Conservation (phyloP, 1,284 basidiomycete genomes). For the Cutaneotrichosporon spelunceum region DNA sequence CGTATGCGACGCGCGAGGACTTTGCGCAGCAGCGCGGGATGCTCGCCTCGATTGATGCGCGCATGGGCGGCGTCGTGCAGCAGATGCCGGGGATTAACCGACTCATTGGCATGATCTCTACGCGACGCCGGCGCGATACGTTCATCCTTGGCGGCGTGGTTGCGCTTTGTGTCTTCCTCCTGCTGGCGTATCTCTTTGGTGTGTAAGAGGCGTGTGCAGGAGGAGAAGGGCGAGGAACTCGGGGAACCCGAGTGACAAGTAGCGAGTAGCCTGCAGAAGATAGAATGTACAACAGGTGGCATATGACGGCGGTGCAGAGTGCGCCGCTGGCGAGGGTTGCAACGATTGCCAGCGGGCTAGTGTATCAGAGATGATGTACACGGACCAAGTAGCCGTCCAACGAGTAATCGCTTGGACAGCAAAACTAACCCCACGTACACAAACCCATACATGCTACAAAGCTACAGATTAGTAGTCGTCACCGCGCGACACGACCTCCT, state of each 20-base stretch:
- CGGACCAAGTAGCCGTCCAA: no score
- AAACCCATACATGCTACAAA: slow-evolving; percentile 8
- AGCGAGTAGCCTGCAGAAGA: no score
- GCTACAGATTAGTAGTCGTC: slow-evolving; percentile 68
- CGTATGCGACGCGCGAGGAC: slow-evolving; percentile 93
- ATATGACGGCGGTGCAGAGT: background rate
- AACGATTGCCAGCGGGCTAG: no score
- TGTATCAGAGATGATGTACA: no score
- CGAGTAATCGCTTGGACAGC: background rate
- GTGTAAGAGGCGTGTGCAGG: slow-evolving; percentile 31
- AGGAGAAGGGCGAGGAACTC: background rate
- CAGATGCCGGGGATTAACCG: slow-evolving; percentile 92
- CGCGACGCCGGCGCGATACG: slow-evolving; percentile 81
- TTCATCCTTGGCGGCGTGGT: slow-evolving; percentile 84
- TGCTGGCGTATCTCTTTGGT: slow-evolving; percentile 73
- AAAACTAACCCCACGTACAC: background rate
- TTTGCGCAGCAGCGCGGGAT: slow-evolving; percentile 79
- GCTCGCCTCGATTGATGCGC: slow-evolving; percentile 70
- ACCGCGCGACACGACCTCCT: slow-evolving; percentile 92
- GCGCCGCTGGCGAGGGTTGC: background rate
- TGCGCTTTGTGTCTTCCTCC: slow-evolving; percentile 72
- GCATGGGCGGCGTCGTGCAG: slow-evolving; percentile 76
- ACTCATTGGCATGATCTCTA: slow-evolving; percentile 85
- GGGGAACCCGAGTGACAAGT: background rate
- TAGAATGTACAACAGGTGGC: slow-evolving; percentile 7